Base-by-base conservation (phyloP, 2,329 filamentous ascomycete species). In the Sordariomycetes sp. region DNA sequence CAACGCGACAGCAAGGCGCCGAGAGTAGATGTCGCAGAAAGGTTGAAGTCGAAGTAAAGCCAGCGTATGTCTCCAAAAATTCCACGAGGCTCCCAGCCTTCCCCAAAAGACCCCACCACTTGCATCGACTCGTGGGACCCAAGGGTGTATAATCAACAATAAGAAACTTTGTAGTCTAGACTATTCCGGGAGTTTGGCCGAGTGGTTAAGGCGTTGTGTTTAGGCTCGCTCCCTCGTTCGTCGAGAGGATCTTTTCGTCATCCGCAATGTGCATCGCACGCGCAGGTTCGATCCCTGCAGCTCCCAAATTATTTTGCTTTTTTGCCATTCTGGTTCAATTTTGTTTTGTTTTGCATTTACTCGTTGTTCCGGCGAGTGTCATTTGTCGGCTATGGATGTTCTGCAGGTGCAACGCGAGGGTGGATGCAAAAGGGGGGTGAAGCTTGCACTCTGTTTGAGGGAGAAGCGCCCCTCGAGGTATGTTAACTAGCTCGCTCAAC, bases 201-300 rank as follows among this genome's bases (percentile, higher is more conserved):
- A 69, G 66, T 68, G 65, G 65, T 68, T 68, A 69, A 67, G 65
- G 65, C 65, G 65, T 60, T 65, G 63, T 66, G 64, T 69, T 69
- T 69, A 68, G 65, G 65, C 51, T 44, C 35, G 32, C 18, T n/a
- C n/a, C 12, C 15, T 34, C 19, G 30, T 37, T 34, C 34, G 32
- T 40, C 21, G 16, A n/a, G n/a, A n/a, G n/a, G n/a, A 34, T 25
- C 16, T 19, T 25, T 8, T 36, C 34, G 36, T 49, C 42, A 54
- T 49, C 57, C 57, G 57, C 57, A 59, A 55, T 59, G 56, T 54
- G 55, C 51, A 54, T 50, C 47, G 49, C 48, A 57, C 61, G 62
- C 64, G 63, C 53, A 61, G 61, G 65, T 68, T 69, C 65, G 63
- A 69, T 65, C 62, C 65, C 61, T 62, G 53, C 63, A 52, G 60